Conservation (phyloP, 2,329 filamentous ascomycete genomes). For the Mollisiaceae sp. region DNA sequence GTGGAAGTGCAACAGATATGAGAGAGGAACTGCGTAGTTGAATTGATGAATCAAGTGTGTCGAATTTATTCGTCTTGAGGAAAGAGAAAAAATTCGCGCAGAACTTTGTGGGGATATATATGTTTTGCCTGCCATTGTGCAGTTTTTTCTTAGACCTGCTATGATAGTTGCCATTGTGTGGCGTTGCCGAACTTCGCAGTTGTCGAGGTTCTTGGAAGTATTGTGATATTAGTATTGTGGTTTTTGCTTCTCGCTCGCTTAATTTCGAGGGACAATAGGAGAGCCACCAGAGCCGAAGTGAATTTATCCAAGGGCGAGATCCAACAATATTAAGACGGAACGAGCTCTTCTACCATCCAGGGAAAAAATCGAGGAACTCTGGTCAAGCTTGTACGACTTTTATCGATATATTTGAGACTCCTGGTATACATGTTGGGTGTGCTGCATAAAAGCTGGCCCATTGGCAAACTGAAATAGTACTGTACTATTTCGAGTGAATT, state of each 20-base stretch:
- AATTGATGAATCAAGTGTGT: background rate
- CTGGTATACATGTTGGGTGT: background rate
- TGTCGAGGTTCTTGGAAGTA: background rate
- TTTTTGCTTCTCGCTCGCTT: background rate
- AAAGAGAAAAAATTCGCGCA: background rate
- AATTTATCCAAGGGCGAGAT: background rate
- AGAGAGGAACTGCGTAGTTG: background rate
- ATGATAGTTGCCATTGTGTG: background rate
- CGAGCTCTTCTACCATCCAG: background rate
- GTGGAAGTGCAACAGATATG: background rate
- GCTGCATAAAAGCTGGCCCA: too few relatives aligned
- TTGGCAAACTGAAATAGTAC: too few relatives aligned
- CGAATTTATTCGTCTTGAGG: background rate
- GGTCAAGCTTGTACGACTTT: background rate
- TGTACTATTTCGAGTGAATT: background rate
- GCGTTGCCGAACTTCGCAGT: background rate
- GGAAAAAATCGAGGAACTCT: background rate
- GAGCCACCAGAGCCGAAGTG: background rate
- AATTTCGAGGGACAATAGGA: background rate
- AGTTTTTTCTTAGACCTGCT: too few relatives aligned
- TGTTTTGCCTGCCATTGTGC: conserved; percentile 5
- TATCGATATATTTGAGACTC: background rate
- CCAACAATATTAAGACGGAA: background rate
- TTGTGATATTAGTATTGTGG: background rate
- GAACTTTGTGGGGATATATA: background rate